Evolutionary conservation across 2,329 filamentous ascomycete genomes (phyloP).

Genomic region (Verticillium dahliae): DNA sequence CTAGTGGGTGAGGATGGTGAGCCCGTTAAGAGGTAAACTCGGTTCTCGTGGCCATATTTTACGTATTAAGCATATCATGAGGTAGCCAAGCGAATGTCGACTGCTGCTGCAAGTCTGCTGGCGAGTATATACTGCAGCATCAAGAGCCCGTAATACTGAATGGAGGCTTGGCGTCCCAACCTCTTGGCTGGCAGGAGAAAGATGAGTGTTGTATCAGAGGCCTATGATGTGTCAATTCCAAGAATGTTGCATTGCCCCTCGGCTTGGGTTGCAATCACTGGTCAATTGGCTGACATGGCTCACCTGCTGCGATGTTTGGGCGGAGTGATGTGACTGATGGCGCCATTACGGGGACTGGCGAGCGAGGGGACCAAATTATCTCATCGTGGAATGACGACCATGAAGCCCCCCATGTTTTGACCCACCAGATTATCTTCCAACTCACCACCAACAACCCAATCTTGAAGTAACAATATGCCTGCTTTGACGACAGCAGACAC

Average conservation of each 20-base stretch:
- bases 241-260: too few relatives aligned
- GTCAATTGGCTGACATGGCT: too few relatives aligned
- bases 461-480: conserved; percentile 1
- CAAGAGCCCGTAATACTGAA: too few relatives aligned
- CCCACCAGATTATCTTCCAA: neutral
- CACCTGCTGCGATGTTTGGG: too few relatives aligned
- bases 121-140: neutral
- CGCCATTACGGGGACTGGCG: conserved; percentile 7
- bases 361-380: neutral
- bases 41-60: neutral
- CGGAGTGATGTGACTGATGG: neutral
- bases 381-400: neutral
- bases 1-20: conserved; percentile 64
- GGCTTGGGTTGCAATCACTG: too few relatives aligned
- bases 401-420: conserved; percentile 1
- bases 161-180: too few relatives aligned
- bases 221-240: too few relatives aligned
- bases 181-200: too few relatives aligned
- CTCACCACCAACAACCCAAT: neutral
- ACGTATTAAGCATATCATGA: neutral
- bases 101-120: neutral
- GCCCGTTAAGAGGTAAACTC: conserved; percentile 24
- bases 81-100: neutral
- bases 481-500: conserved; percentile 6
- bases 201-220: too few relatives aligned